Evolutionary conservation across 352 stramenopile genomes (phyloP).

Genomic region (Blastocystis sp.): DNA sequence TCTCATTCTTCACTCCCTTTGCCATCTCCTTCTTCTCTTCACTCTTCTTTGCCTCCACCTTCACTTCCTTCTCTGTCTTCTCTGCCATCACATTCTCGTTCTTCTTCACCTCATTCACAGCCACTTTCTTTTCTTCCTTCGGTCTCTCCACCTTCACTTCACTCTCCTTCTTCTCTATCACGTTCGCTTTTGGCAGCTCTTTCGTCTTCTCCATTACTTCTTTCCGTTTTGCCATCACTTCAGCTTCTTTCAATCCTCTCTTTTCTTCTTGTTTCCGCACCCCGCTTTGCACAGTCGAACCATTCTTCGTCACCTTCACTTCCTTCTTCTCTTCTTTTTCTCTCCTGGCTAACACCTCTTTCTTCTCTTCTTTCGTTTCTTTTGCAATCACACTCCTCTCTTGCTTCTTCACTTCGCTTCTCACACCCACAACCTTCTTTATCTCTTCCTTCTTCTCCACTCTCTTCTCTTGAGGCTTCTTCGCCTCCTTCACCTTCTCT

Average conservation of each 20-base stretch:
- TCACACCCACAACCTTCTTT: neutral
- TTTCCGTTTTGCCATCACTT: neutral
- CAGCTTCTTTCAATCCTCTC: neutral
- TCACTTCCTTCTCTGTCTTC: constrained; percentile 2
- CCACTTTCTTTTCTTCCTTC: constrained; percentile 7
- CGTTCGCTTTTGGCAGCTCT: neutral
- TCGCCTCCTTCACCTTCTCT: neutral
- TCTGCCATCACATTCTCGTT: constrained; percentile 1
- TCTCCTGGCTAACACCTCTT: neutral
- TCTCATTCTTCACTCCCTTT: neutral
- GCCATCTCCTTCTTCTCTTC: neutral
- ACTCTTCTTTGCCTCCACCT: neutral
- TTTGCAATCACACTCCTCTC: neutral
- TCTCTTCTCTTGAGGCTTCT: neutral
- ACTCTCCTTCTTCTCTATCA: neutral
- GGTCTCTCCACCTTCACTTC: neutral
- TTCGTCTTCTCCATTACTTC: neutral
- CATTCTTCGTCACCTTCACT: no score
- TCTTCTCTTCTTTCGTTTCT: neutral
- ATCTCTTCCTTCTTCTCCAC: neutral
- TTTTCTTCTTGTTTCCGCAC: neutral
- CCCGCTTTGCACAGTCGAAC: no score
- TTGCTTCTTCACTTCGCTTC: neutral
- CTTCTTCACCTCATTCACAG: neutral
- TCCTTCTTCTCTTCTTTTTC: neutral